Base-by-base conservation (phyloP, 768 basidiomycete species). In the Auriscalpium microsporum region DNA sequence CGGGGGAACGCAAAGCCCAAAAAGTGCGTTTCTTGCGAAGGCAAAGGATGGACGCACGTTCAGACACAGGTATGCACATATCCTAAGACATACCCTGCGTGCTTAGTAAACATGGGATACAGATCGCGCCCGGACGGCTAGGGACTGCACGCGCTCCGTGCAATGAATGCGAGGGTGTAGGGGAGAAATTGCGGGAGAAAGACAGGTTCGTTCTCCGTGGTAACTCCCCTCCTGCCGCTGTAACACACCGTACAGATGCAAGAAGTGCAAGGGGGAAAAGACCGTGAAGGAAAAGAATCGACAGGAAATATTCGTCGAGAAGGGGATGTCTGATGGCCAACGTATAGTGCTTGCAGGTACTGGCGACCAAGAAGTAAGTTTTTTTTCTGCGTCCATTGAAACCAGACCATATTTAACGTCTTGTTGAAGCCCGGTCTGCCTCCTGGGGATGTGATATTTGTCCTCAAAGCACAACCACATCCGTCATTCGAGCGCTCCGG, bases 241-340 rank as follows among this genome's bases (percentile, higher is more conserved):
- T 63, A 23, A 61, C 42, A 51, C 23, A 16, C 42, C 23, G 19
- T 4, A 5, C 64, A 95, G 94, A 61, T 97, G 94, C 72, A 97
- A 94, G 71, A 95, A 91, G 66, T 98, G 95, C 72, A 93, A 94
- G 64, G 95, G 94, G 4, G 78, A 80, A 52, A 87, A 85, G 68
- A 86, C 83, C 0, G 79, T 87, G 45, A 84, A 87, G 59, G 92
- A 95, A 66, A 96, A 93, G 75, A 90, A 86, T 47, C 83, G 90
- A 49, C 84, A 93, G 60, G 92, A 94, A 60, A 84, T 96, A 21
- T 79, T 82, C 62, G 78, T 97, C 46, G 90, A 94, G 63, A 84
- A 83, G 52, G 95, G 95, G 13, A 92, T 93, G 84, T 67, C 82
- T 5, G 82, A 94, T 63, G 80, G 82, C 10, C 84, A 95, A 65